These are phyloP conservation scores for Hypoxylon subgilvum DNA, from an alignment of 495 filamentous ascomycete species.

Conservation along the genomic window DNA sequence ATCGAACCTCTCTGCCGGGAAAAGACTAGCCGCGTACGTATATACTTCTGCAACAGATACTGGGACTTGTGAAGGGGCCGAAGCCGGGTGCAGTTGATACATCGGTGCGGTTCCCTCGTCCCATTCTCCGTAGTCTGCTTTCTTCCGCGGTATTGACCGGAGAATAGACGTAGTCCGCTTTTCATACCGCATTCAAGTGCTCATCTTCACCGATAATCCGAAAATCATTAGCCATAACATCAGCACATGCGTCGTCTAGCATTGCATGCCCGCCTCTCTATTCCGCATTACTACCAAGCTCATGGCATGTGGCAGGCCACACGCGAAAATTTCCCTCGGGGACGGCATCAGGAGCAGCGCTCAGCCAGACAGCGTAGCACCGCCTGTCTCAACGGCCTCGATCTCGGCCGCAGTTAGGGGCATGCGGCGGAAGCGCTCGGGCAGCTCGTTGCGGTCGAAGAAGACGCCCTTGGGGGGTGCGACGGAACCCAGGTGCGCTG, in stretches of 20 bases:
- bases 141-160: no score
- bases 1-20: slow-evolving; percentile 1
- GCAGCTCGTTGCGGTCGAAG: slow-evolving; percentile 90
- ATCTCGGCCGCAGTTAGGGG: slow-evolving; percentile 82
- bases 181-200: neutral
- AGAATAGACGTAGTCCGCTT: neutral
- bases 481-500: slow-evolving; percentile 72
- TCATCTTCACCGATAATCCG: neutral
- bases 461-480: slow-evolving; percentile 72
- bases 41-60: slow-evolving; percentile 5
- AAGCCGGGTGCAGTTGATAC: slow-evolving; percentile 21
- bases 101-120: neutral
- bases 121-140: no score
- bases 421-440: slow-evolving; percentile 76
- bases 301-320: neutral
- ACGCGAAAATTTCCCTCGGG: neutral
- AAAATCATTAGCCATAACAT: slow-evolving; percentile 19
- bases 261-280: neutral
- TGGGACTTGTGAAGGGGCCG: neutral
- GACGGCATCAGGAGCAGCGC: neutral
- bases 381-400: slow-evolving; percentile 91
- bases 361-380: slow-evolving; percentile 62
- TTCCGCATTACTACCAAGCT: neutral
- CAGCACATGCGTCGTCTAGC: neutral
- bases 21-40: slow-evolving; percentile 1